Base-by-base conservation (phyloP, 2,329 filamentous ascomycete species). In the Saccharata proteae region DNA sequence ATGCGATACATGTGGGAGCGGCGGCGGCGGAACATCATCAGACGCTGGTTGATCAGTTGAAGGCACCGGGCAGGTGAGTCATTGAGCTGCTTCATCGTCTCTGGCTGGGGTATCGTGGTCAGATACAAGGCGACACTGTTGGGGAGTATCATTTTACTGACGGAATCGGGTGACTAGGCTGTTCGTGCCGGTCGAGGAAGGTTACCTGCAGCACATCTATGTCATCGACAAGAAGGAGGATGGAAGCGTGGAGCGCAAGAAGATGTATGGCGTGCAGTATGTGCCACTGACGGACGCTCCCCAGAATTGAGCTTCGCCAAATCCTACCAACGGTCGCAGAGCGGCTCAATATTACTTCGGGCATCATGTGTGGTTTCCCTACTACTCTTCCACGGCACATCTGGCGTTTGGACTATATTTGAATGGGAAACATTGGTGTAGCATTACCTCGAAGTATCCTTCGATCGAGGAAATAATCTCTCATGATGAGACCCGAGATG, bases 1-100 rank as follows among this genome's bases (percentile, higher is more conserved):
- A 96, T 65, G 86, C 81, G 3, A 96, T 98, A 37, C 90, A 96
- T 51, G 90, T 96, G 3, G 90, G 90, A 0, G 90, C 90, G 1
- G 81, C 84, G 6, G 88, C 88, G 0, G 69, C 61, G 15, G 69
- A 74, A 47, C 58, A 93, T 33, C 86, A 93, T 51, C 50, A 69
- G 12, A 69, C 71, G 37, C 57, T 96, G 41, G 58, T 93, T 26
- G 69, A 76, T 17, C 90, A 96, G 61, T 59, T 98, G 42, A 74
- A 74, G 40, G 61, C 69, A 3, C 88, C 88, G 0, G 90, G 90
- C 1, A 66, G 25, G 31, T 33, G 12, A 23, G 31, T 19, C 10
- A n/a, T n/a, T n/a, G n/a, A n/a, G n/a, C n/a, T 76, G 61, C 69
- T n/a, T n/a, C n/a, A n/a, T n/a, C n/a, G 32, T 44, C 48, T 47